Percentiles rank a stretch among this genome's conserved stretches.
These are phyloP conservation scores for Vaccinium corymbosum DNA, from an alignment of 148 eudicot genomes.

Conservation along the genomic window DNA sequence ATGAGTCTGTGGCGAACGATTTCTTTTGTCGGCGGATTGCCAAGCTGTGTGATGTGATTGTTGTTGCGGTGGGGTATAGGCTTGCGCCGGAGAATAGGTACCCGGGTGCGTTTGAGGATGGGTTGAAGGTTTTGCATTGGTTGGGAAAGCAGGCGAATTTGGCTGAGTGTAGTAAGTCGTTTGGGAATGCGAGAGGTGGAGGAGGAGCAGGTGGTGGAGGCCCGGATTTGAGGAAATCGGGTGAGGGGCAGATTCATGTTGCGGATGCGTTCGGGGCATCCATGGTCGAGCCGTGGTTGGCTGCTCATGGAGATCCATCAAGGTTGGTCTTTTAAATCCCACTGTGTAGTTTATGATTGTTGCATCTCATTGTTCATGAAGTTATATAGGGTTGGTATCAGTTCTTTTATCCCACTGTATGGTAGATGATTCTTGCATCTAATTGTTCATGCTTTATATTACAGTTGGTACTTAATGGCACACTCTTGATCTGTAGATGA, in stretches of 20 bases:
- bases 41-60: constrained; percentile 78
- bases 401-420: constrained; percentile 5
- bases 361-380: constrained; percentile 3
- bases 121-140: constrained; percentile 89
- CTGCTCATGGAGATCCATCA: constrained; percentile 90
- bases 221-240: constrained; percentile 53
- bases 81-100: constrained; percentile 86
- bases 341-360: constrained; percentile 1
- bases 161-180: constrained; percentile 79
- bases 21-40: constrained; percentile 81
- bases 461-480: not conserved
- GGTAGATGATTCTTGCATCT: not conserved
- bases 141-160: constrained; percentile 84
- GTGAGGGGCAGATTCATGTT: constrained; percentile 52
- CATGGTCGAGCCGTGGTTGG: constrained; percentile 96
- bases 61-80: constrained; percentile 83
- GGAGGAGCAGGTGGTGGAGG: constrained; percentile 31
- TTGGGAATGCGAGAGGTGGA: constrained; percentile 32
- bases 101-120: constrained; percentile 93
- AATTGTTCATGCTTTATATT: not conserved
- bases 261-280: constrained; percentile 88
- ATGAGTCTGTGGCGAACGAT: constrained; percentile 81
- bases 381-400: constrained; percentile 33
- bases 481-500: not conserved
- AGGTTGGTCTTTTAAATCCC: constrained; percentile 41